phyloP scores from a whole-genome alignment of 176 grass and related monocot species.

The Oryza officinalis region DNA sequence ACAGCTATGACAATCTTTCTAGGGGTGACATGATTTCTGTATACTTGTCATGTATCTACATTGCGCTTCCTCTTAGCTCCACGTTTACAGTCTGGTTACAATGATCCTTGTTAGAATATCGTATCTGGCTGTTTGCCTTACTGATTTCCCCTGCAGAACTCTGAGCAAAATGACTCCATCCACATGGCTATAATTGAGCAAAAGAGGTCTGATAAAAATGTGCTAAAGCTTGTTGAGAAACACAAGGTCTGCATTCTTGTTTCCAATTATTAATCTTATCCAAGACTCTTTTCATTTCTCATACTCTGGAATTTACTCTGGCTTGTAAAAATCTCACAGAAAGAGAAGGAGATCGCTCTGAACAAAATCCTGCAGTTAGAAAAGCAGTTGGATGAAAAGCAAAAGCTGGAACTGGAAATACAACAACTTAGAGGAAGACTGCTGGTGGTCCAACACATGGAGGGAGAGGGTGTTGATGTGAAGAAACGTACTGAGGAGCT shows the following conservation, averaged over 20 bases:
- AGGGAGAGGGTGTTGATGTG: conserved; percentile 44
- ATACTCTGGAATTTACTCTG: neutral
- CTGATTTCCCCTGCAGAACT: conserved; percentile 34
- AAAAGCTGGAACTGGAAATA: conserved; percentile 51
- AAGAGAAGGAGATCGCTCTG: conserved; percentile 52
- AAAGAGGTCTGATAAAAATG: conserved; percentile 36
- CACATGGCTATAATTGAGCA: conserved; percentile 58
- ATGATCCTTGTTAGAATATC: neutral
- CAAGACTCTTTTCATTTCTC: neutral
- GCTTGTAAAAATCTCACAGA: conserved; percentile 29
- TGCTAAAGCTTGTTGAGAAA: conserved; percentile 45
- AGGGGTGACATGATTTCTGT: neutral
- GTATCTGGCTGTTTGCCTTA: conserved; percentile 20
- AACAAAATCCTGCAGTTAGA: conserved; percentile 51
- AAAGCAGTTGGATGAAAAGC: conserved; percentile 47
- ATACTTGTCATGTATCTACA: neutral
- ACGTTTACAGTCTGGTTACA: neutral
- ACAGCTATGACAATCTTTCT: neutral
- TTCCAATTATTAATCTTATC: conserved; percentile 7
- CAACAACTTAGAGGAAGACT: conserved; percentile 49
- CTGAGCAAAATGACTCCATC: conserved; percentile 40
- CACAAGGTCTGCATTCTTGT: conserved; percentile 33
- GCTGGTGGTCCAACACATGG: conserved; percentile 53
- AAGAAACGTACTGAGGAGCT: conserved; percentile 42
- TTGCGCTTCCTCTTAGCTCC: neutral